Conservation (phyloP, 441 rosid genomes). For the Pelargonium citronellum region DNA sequence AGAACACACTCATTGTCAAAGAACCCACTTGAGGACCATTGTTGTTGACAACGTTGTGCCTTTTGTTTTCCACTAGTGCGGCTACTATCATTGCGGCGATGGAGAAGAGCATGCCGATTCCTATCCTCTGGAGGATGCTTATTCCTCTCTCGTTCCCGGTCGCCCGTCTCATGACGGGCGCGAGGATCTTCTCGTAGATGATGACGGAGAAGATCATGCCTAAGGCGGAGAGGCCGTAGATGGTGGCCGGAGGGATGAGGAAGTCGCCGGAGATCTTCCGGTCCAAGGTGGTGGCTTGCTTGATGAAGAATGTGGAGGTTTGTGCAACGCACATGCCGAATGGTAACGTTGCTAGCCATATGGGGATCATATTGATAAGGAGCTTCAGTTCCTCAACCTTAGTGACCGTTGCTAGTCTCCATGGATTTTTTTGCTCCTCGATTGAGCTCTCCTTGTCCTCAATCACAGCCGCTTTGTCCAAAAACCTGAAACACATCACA, state of each 20-base stretch:
- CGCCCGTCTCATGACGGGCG: conserved; percentile 42
- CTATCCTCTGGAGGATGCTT: conserved; percentile 75
- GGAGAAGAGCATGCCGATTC: conserved; percentile 79
- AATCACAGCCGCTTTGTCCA: conserved; percentile 75
- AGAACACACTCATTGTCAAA: conserved; percentile 55
- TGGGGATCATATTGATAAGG: conserved; percentile 70
- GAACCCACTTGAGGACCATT: conserved; percentile 36
- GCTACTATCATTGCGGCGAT: conserved; percentile 55
- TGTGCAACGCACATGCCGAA: conserved; percentile 72
- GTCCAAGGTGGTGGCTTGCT: conserved; percentile 57
- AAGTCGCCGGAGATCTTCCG: conserved; percentile 39
- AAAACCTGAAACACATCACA: conserved; percentile 45
- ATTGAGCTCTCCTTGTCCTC: conserved; percentile 29
- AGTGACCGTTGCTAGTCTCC: conserved; percentile 78
- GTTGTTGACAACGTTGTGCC: conserved; percentile 31
- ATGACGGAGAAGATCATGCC: conserved; percentile 55
- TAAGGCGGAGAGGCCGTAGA: conserved; percentile 49
- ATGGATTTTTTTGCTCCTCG: conserved; percentile 38
- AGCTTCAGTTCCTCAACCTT: conserved; percentile 78
- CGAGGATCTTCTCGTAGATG: conserved; percentile 58
- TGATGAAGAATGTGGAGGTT: conserved; percentile 75
- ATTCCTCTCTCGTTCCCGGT: conserved; percentile 74
- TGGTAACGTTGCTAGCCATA: conserved; percentile 66
- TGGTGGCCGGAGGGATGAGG: conserved; percentile 64
- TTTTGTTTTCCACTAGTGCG: conserved; percentile 61